These are phyloP conservation scores for Arachis hypogaea DNA, from an alignment of 306 rosid genomes.

Conservation along the genomic window DNA sequence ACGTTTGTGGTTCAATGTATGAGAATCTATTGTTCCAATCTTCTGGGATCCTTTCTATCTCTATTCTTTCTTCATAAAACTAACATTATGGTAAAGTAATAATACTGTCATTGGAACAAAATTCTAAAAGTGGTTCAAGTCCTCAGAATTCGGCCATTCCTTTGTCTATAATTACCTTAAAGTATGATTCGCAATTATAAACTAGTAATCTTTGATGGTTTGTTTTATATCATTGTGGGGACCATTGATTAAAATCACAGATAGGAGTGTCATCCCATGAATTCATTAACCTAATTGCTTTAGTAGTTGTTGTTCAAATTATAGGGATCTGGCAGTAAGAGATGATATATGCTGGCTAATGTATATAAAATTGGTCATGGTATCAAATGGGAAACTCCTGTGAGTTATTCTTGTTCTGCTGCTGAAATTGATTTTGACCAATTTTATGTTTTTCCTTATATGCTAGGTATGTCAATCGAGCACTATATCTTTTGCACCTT, in stretches of 20 bases:
- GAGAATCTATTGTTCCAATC: conserved; percentile 6
- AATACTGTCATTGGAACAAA: not conserved
- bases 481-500: conserved; percentile 89
- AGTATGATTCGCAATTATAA: conserved; percentile 3
- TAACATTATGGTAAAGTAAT: conserved; percentile 1
- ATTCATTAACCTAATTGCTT: not conserved
- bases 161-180: not conserved
- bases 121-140: conserved; percentile 5
- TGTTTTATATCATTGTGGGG: conserved; percentile 10
- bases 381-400: conserved; percentile 14
- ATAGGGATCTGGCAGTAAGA: no score
- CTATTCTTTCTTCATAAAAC: not conserved
- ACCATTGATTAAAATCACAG: not conserved
- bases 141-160: conserved; percentile 1
- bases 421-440: conserved; percentile 2
- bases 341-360: no score
- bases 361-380: not conserved
- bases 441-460: not conserved
- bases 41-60: conserved; percentile 26
- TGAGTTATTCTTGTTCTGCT: not conserved
- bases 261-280: conserved; percentile 20
- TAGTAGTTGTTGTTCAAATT: not conserved
- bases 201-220: not conserved
- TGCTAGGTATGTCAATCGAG: conserved; percentile 92
- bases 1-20: conserved; percentile 24